Evolutionary conservation across 176 grass and related monocot genomes (phyloP).

Genomic region (Aegilops tauschii): DNA sequence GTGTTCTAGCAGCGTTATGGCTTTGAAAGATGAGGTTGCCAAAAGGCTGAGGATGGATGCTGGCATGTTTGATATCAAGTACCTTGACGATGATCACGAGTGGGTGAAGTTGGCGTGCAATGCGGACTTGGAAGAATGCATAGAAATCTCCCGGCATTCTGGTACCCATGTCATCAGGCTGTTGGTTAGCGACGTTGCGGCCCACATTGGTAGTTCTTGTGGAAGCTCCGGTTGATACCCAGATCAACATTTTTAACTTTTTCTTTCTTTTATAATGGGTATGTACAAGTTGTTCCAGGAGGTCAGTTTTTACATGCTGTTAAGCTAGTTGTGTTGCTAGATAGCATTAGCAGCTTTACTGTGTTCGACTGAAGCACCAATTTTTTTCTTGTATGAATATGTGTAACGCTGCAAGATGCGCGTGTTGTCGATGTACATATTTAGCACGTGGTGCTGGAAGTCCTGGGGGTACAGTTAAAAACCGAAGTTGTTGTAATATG

Average conservation of each 20-base stretch:
- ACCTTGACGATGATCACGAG: slow-evolving; percentile 91
- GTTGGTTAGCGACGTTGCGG: slow-evolving; percentile 48
- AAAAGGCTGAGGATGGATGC: slow-evolving; percentile 77
- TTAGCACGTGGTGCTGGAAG: slow-evolving; percentile 31
- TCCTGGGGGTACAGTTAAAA: slow-evolving; percentile 23
- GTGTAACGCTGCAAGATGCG: slow-evolving; percentile 25
- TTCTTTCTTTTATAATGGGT: background rate
- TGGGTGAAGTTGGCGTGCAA: slow-evolving; percentile 82
- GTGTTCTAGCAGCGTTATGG: slow-evolving; percentile 41
- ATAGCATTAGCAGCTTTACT: slow-evolving; percentile 44
- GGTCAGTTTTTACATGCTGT: slow-evolving; percentile 18
- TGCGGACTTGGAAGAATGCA: slow-evolving; percentile 92
- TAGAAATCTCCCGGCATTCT: slow-evolving; percentile 65
- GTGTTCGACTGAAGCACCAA: slow-evolving; percentile 27
- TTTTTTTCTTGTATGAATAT: slow-evolving; percentile 28
- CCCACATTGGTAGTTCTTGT: slow-evolving; percentile 76
- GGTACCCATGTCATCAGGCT: slow-evolving; percentile 75
- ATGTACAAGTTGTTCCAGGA: slow-evolving; percentile 16
- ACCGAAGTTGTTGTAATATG: slow-evolving; percentile 21
- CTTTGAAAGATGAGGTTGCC: slow-evolving; percentile 62
- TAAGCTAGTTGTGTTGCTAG: slow-evolving; percentile 40
- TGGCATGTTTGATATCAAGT: slow-evolving; percentile 85
- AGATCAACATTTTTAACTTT: background rate
- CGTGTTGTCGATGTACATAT: slow-evolving; percentile 55
- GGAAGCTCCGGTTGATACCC: slow-evolving; percentile 63